Evolutionary conservation across 305 asterid species (phyloP).

Genomic region (Ajuga reptans): DNA sequence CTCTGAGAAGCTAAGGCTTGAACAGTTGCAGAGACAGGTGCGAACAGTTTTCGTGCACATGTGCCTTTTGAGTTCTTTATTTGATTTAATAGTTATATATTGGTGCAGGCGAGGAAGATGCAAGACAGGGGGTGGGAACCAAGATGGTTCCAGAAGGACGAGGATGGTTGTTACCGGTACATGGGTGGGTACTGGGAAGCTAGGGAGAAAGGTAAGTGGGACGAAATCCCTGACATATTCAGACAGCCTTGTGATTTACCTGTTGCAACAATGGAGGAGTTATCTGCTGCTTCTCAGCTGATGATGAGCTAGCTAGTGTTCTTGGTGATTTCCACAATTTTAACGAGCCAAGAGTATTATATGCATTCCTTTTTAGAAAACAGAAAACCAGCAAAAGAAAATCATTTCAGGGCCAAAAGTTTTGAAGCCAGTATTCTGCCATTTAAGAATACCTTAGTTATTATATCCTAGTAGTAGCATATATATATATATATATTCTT

Average conservation of each 20-base stretch:
- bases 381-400: not conserved
- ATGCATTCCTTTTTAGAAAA: not conserved
- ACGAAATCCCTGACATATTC: constrained; percentile 69
- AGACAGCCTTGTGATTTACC: constrained; percentile 51
- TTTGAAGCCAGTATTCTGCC: constrained; percentile 1
- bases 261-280: constrained; percentile 21
- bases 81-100: not conserved
- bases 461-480: not conserved
- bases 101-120: constrained; percentile 74
- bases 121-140: constrained; percentile 98
- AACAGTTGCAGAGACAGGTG: constrained; percentile 98
- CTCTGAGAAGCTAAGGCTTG: constrained; percentile 94
- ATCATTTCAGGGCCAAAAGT: not conserved
- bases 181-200: constrained; percentile 89
- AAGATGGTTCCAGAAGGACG: constrained; percentile 75
- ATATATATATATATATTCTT: too few species aligned
- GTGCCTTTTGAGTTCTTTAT: too few species aligned
- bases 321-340: constrained; percentile 5
- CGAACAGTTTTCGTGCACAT: too few species aligned
- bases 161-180: constrained; percentile 68
- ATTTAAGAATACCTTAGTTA: too few species aligned
- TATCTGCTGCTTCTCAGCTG: constrained; percentile 10
- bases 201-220: constrained; percentile 68
- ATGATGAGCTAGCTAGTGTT: not conserved
- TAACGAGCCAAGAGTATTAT: not conserved